Percentiles rank a stretch among this genome's conserved stretches.
Evolutionary conservation across 208 protist genomes (phyloP).

Genomic region (Blastocrithidia nonstop): DNA sequence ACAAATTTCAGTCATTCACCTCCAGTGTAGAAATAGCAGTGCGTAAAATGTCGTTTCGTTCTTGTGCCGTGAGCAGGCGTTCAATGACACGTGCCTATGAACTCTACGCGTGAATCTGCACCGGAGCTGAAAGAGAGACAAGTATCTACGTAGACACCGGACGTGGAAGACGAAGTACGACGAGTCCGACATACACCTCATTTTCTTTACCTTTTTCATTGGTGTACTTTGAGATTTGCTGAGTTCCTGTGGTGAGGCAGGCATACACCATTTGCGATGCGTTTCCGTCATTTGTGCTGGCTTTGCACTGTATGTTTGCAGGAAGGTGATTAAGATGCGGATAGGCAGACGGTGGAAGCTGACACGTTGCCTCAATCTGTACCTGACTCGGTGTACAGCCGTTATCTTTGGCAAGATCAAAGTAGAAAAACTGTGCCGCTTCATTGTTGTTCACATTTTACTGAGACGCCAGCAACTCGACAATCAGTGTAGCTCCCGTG

Average conservation of each 20-base stretch:
- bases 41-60: slow-evolving; percentile 14
- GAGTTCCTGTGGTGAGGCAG: slow-evolving; percentile 21
- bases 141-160: slow-evolving; percentile 44
- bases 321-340: slow-evolving; percentile 19
- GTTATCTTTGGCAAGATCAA: slow-evolving; percentile 48
- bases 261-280: slow-evolving; percentile 11
- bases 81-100: slow-evolving; percentile 31
- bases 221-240: slow-evolving; percentile 52
- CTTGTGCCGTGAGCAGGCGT: slow-evolving; percentile 18
- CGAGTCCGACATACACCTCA: slow-evolving; percentile 33
- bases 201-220: slow-evolving; percentile 61
- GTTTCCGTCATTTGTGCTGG: not conserved
- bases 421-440: slow-evolving; percentile 39
- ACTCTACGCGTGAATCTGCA: slow-evolving; percentile 29
- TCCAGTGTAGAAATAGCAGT: slow-evolving; percentile 17
- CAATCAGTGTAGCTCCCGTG: slow-evolving; percentile 40
- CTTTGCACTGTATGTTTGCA: too few species aligned
- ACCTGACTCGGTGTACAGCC: slow-evolving; percentile 8
- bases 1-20: slow-evolving; percentile 43
- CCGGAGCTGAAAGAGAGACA: slow-evolving; percentile 38
- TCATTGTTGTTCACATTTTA: slow-evolving; percentile 17
- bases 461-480: slow-evolving; percentile 52
- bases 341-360: slow-evolving; percentile 12
- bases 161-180: slow-evolving; percentile 37
- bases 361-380: not conserved